Evolutionary conservation across 371 early-diverging fungal genomes (phyloP).

Genomic region (Apophysomyces elegans): DNA sequence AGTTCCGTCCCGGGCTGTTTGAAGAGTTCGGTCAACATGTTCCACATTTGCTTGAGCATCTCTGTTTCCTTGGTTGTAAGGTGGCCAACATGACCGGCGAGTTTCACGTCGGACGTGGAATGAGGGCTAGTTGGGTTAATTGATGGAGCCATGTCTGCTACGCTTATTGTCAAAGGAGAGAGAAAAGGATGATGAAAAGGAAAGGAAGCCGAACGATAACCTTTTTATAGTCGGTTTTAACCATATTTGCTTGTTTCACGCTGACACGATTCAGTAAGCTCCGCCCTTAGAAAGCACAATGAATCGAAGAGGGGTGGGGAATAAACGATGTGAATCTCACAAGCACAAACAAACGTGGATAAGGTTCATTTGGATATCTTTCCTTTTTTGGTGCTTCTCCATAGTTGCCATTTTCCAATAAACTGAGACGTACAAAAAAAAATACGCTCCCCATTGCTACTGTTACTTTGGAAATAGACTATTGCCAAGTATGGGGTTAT

Average conservation of each 20-base stretch:
- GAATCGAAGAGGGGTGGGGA: neutral
- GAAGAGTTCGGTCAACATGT: conserved; percentile 51
- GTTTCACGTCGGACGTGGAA: neutral
- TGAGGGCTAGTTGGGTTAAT: conserved; percentile 8
- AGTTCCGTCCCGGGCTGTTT: conserved; percentile 43
- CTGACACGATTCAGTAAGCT: conserved; percentile 1
- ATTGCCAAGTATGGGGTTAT: no score
- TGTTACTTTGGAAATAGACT: no score
- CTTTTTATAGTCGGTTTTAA: neutral
- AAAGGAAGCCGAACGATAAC: conserved; percentile 11
- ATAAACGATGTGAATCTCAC: conserved; percentile 4
- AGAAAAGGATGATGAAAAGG: neutral
- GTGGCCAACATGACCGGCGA: conserved; percentile 47
- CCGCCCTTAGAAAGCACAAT: neutral
- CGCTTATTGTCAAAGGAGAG: conserved; percentile 1
- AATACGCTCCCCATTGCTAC: neutral
- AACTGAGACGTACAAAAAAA: neutral
- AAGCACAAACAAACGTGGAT: neutral
- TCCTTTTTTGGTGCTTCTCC: neutral
- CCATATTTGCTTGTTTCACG: conserved; percentile 1
- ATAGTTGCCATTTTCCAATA: neutral
- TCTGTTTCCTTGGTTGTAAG: conserved; percentile 56
- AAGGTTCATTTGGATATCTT: neutral
- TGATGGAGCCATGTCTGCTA: conserved; percentile 22
- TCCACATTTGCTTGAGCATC: conserved; percentile 60